Conservation (phyloP, 768 basidiomycete species). For the Boletus bicolor region DNA sequence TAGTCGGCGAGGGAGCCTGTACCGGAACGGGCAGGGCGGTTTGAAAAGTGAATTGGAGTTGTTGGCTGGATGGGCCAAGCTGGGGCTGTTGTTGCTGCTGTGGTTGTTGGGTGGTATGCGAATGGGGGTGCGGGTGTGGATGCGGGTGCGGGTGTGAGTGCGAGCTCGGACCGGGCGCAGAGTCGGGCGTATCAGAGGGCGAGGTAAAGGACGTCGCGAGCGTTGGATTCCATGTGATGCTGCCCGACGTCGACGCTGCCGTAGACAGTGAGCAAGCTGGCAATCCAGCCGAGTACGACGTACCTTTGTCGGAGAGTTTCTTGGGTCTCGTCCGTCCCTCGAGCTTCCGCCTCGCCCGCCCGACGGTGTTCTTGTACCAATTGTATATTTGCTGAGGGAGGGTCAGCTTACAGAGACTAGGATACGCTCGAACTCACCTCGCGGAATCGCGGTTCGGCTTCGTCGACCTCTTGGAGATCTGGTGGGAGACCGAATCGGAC, state of each 20-base stretch:
- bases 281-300: neutral
- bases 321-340: constrained; percentile 53
- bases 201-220: constrained; percentile 37
- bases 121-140: neutral
- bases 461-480: constrained; percentile 52
- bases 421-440: constrained; percentile 42
- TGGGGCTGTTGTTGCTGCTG: constrained; percentile 28
- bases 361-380: constrained; percentile 72
- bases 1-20: constrained; percentile 10
- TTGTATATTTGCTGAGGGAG: constrained; percentile 60
- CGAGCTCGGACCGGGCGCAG: constrained; percentile 29
- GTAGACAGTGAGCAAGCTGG: neutral
- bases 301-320: constrained; percentile 52
- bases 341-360: constrained; percentile 54
- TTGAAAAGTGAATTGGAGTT: constrained; percentile 45
- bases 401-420: neutral
- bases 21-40: constrained; percentile 43
- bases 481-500: constrained; percentile 53
- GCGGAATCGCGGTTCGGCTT: constrained; percentile 57
- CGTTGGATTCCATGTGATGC: constrained; percentile 40
- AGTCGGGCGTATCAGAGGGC: constrained; percentile 13
- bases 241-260: constrained; percentile 19
- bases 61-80: constrained; percentile 29
- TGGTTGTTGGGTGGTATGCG: constrained; percentile 4
- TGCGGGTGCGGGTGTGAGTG: constrained; percentile 27